A percentile compares a stretch with the other conserved stretches of the same genome.
phyloP scores from a whole-genome alignment of 1,284 basidiomycete genomes.

The Ustilago curta region DNA sequence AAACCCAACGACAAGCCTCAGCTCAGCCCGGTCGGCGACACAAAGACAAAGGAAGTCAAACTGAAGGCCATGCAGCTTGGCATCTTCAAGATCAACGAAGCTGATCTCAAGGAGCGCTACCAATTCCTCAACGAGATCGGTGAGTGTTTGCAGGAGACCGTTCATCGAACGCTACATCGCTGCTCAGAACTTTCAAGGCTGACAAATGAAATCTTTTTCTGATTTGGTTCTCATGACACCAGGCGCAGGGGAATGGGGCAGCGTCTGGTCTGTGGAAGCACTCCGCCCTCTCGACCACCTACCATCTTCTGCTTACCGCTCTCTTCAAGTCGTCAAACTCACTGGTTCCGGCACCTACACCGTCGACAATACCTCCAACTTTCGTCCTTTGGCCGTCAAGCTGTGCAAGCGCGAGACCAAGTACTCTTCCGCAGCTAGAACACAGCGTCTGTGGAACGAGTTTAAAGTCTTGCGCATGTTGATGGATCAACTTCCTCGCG shows the following conservation, averaged over 20 bases:
- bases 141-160: constrained; percentile 14
- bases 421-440: constrained; percentile 42
- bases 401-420: constrained; percentile 51
- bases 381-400: constrained; percentile 52
- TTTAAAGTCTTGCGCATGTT: constrained; percentile 55
- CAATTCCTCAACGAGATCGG: constrained; percentile 52
- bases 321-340: constrained; percentile 33
- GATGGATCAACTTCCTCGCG: constrained; percentile 41
- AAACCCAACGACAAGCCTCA: background rate
- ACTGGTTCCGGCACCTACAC: constrained; percentile 31
- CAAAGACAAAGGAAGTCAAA: constrained; percentile 15
- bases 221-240: background rate
- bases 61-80: constrained; percentile 49
- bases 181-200: background rate
- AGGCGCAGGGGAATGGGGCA: constrained; percentile 55
- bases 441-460: constrained; percentile 60
- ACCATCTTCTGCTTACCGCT: constrained; percentile 38
- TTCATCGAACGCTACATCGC: background rate
- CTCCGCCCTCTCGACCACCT: constrained; percentile 40
- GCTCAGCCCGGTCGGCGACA: constrained; percentile 4
- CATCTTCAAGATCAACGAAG: constrained; percentile 49
- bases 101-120: constrained; percentile 45
- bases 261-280: constrained; percentile 39
- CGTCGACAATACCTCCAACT: constrained; percentile 31
- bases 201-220: background rate